phyloP scores from a whole-genome alignment of 495 filamentous ascomycete species.

The Xylaria curta region DNA sequence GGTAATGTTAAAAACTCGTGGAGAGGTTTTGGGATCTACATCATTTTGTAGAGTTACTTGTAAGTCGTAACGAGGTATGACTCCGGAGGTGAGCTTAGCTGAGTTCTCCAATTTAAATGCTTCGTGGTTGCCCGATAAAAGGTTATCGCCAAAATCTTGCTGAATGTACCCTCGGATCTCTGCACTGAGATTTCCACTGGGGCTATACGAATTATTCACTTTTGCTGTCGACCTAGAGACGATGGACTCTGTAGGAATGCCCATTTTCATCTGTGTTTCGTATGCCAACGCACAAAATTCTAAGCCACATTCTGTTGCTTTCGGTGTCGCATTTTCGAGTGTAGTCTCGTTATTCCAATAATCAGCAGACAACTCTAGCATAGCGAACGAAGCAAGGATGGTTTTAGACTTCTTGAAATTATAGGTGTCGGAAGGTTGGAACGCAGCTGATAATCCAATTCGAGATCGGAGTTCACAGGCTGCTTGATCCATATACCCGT shows the following conservation, averaged over 20 bases:
- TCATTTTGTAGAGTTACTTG: background rate
- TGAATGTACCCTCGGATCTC: background rate
- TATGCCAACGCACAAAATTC: slow-evolving; percentile 9
- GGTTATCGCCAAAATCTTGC: background rate
- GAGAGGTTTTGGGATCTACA: background rate
- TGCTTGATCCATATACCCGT: background rate
- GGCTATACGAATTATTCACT: background rate
- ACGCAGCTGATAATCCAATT: background rate
- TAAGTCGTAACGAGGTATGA: slow-evolving; percentile 1
- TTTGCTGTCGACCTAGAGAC: background rate
- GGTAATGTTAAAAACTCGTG: background rate
- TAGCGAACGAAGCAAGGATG: background rate
- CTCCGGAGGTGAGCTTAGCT: background rate
- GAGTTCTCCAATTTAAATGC: background rate
- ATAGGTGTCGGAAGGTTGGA: background rate
- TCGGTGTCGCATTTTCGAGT: background rate
- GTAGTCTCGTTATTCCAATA: background rate
- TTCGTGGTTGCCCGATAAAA: background rate
- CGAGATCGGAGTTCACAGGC: background rate
- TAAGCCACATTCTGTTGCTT: background rate
- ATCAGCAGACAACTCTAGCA: background rate
- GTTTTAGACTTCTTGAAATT: background rate
- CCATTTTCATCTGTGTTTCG: background rate
- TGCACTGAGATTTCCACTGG: background rate
- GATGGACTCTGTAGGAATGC: background rate